phyloP scores from a whole-genome alignment of 163 green algal genomes.

The Prototheca wickerhamii region DNA sequence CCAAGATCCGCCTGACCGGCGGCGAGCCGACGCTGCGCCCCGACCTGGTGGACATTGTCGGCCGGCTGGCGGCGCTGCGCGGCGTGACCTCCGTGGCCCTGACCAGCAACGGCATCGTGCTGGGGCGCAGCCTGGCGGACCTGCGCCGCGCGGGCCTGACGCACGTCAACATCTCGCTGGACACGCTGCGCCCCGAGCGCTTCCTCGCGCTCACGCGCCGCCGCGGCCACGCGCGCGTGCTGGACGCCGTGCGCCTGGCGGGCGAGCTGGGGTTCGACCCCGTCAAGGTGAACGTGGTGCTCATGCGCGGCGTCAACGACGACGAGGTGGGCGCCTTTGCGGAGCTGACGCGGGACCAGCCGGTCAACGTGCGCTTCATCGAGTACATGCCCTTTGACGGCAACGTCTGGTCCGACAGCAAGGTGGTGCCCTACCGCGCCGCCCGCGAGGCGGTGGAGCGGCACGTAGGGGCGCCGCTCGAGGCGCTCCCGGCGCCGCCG shows the following conservation, averaged over 20 bases:
- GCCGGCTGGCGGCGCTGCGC: slow-evolving; percentile 40
- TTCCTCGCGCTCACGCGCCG: slow-evolving; percentile 85
- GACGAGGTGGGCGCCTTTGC: slow-evolving; percentile 95
- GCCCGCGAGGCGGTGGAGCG: slow-evolving; percentile 36
- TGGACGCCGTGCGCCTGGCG: slow-evolving; percentile 66
- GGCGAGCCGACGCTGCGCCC: slow-evolving; percentile 90
- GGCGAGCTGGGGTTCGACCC: slow-evolving; percentile 71
- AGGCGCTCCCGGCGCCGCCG: slow-evolving; percentile 41
- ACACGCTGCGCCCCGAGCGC: slow-evolving; percentile 76
- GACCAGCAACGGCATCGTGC: slow-evolving; percentile 88
- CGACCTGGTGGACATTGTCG: slow-evolving; percentile 73
- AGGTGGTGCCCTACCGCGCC: slow-evolving; percentile 77
- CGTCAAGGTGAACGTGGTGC: slow-evolving; percentile 93
- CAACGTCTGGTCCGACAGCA: slow-evolving; percentile 81
- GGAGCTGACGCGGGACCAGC: slow-evolving; percentile 64
- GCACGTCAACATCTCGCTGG: slow-evolving; percentile 89
- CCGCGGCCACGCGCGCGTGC: slow-evolving; percentile 64
- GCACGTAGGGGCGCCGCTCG: slow-evolving; percentile 13
- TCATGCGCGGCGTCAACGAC: slow-evolving; percentile 96
- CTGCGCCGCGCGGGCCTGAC: slow-evolving; percentile 59
- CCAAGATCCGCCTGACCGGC: slow-evolving; percentile 95
- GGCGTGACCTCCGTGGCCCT: slow-evolving; percentile 70
- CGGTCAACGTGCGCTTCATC: slow-evolving; percentile 98
- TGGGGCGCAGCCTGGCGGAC: slow-evolving; percentile 60
- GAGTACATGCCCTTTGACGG: slow-evolving; percentile 99